A percentile compares a stretch with the other conserved stretches of the same genome.
These are phyloP conservation scores for Epicoccum nigrum DNA, from an alignment of 2,329 filamentous ascomycete species.

Conservation along the genomic window DNA sequence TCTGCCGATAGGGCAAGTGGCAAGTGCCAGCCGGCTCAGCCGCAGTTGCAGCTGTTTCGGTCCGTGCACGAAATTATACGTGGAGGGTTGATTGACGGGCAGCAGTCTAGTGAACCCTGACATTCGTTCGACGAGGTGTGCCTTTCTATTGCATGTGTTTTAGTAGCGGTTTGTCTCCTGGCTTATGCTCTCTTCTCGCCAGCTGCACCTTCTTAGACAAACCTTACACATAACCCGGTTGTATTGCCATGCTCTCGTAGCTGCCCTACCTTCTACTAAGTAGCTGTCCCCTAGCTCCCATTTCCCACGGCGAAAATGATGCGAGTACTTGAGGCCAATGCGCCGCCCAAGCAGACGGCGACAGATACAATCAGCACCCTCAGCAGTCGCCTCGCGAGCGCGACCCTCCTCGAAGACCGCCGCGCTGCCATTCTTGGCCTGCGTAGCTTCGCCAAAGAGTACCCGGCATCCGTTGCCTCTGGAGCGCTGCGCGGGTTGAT, in stretches of 20 bases:
- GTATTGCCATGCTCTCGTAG: slow-evolving; percentile 27
- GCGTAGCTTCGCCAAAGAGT: slow-evolving; percentile 94
- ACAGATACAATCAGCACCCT: slow-evolving; percentile 92
- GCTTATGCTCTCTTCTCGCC: neutral
- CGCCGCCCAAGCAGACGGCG: slow-evolving; percentile 94
- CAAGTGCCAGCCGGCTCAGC: neutral
- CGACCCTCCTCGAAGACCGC: slow-evolving; percentile 91
- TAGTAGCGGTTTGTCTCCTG: neutral
- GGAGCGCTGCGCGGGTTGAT: slow-evolving; percentile 90
- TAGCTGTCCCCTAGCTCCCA: neutral
- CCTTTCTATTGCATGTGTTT: slow-evolving; percentile 1
- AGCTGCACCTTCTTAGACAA: neutral
- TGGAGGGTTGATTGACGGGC: slow-evolving; percentile 8
- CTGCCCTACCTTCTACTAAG: too few relatives aligned
- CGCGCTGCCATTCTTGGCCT: slow-evolving; percentile 91
- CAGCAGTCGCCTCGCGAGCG: slow-evolving; percentile 83
- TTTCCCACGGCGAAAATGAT: slow-evolving; percentile 47
- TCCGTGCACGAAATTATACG: slow-evolving; percentile 31
- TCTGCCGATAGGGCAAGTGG: slow-evolving; percentile 19
- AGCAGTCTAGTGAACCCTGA: neutral
- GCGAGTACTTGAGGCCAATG: slow-evolving; percentile 68
- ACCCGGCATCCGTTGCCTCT: slow-evolving; percentile 92
- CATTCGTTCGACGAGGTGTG: neutral
- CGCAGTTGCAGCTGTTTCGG: slow-evolving; percentile 1
- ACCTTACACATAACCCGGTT: neutral